These are phyloP conservation scores for Epichloe coenophiala DNA, from an alignment of 2,329 filamentous ascomycete species.

Conservation along the genomic window DNA sequence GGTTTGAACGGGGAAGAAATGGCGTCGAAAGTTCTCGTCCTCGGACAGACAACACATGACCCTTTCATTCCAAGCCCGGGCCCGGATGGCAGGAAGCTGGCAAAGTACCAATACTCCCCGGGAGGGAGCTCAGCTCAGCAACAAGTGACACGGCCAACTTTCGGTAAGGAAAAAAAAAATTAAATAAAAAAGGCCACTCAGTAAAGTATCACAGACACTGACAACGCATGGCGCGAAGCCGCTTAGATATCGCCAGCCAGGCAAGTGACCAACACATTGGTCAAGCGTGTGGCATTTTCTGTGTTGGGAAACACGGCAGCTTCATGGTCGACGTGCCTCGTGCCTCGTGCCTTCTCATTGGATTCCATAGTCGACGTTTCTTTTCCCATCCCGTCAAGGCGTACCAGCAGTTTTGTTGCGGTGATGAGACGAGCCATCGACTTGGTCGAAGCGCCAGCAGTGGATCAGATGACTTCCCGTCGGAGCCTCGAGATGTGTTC, in stretches of 20 bases:
- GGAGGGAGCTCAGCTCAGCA: background rate
- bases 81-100: background rate
- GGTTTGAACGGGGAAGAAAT: background rate
- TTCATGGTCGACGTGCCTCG: background rate
- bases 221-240: background rate
- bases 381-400: background rate
- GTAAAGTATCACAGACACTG: background rate
- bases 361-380: background rate
- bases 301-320: background rate
- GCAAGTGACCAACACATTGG: background rate
- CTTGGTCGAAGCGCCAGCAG: too few species aligned
- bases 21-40: background rate
- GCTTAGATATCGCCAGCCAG: background rate
- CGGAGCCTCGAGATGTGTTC: too few species aligned
- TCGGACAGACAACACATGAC: background rate
- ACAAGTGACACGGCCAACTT: background rate
- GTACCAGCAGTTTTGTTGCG: background rate
- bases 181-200: background rate
- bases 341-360: background rate
- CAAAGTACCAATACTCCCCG: background rate
- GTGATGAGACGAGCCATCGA: background rate
- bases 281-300: background rate
- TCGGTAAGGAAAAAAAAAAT: background rate
- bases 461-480: too few species aligned
- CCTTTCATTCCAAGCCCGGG: background rate